Percentiles rank a stretch among this genome's conserved stretches.
These are phyloP conservation scores for Xeromyces bisporus DNA, from an alignment of 495 filamentous ascomycete genomes.

Conservation along the genomic window DNA sequence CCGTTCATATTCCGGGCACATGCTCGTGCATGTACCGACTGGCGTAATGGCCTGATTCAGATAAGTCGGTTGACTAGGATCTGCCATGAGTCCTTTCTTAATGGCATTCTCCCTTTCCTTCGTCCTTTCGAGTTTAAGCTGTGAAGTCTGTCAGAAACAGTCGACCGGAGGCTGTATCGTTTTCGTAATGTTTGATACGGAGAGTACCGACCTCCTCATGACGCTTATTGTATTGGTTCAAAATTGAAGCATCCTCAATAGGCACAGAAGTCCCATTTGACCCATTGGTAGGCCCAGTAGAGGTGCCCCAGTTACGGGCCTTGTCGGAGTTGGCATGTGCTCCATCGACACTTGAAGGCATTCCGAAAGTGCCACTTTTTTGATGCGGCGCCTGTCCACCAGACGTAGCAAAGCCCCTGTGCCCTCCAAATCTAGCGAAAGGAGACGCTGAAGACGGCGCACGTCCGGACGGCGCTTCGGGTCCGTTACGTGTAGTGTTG, in stretches of 20 bases:
- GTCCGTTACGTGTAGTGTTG: neutral
- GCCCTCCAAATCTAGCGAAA: constrained; percentile 16
- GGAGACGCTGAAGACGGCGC: constrained; percentile 10
- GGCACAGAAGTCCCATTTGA: constrained; percentile 3
- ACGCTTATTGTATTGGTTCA: constrained; percentile 20
- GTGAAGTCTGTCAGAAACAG: constrained; percentile 8
- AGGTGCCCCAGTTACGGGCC: constrained; percentile 4
- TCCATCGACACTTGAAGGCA: constrained; percentile 3
- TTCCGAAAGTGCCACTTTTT: constrained; percentile 3
- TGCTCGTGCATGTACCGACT: constrained; percentile 74
- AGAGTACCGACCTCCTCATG: constrained; percentile 24
- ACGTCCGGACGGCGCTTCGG: constrained; percentile 1
- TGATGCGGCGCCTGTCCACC: constrained; percentile 7
- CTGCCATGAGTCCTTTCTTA: constrained; percentile 59
- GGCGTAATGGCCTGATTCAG: constrained; percentile 75
- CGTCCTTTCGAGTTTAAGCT: constrained; percentile 51
- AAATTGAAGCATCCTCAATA: constrained; percentile 11
- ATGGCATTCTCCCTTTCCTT: constrained; percentile 54
- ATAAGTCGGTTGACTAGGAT: constrained; percentile 68
- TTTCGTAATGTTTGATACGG: neutral
- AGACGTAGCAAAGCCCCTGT: constrained; percentile 7
- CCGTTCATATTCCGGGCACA: constrained; percentile 87
- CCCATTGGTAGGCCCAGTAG: constrained; percentile 2
- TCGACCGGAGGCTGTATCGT: neutral
- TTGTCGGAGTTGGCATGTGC: constrained; percentile 4